Base-by-base conservation (phyloP, 140 eudicot genomes). In the Senecio squalidus region DNA sequence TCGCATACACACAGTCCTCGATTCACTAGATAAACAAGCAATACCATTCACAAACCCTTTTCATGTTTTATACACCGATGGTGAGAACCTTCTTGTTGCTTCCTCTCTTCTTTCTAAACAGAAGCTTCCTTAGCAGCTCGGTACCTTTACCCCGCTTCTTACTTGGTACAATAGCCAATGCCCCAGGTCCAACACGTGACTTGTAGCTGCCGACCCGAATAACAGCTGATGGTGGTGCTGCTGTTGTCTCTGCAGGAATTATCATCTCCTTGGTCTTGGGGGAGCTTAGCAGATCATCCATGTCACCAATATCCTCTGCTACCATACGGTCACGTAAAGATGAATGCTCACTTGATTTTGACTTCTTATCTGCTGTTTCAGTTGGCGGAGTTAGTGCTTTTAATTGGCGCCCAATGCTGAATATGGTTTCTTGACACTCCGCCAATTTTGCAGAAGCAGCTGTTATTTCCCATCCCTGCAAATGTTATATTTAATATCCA, bases 301-400 rank as follows among this genome's bases (percentile, higher is more conserved):
- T 36, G 44, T 61, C 70, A 24, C 18, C 77, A 27, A 55, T 60
- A 29, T 86, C 85, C 52, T 86, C 96, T 13, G 74, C 82, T 53
- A 74, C 70, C 88, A 91, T 76, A 5, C 44, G 80, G 71, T 91
- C 98, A 28, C 82, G 98, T 55, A 91, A 69, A 38, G 94, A 82
- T 22, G 84, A 64, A 71, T 74, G 87, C 26, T 67, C 73, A 15
- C 67, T 51, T 34, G 74, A 25, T 60, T 64, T 80, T 24, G 45
- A 40, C 3, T 75, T 53, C 68, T 44, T 22, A 33, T 65, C 67
- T 21, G 74, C 26, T 28, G 74, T 4, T 50, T 58, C 84, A 6
- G 65, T 58, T n/a, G 86, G 62, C 2, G 81, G 73, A 31, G 80
- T 41, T 53, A 90, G 73, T 26, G 85, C 83, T 68, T 90, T 90